Evolutionary conservation across 805 yeast species (phyloP).

Genomic region (Candida silvatica): DNA sequence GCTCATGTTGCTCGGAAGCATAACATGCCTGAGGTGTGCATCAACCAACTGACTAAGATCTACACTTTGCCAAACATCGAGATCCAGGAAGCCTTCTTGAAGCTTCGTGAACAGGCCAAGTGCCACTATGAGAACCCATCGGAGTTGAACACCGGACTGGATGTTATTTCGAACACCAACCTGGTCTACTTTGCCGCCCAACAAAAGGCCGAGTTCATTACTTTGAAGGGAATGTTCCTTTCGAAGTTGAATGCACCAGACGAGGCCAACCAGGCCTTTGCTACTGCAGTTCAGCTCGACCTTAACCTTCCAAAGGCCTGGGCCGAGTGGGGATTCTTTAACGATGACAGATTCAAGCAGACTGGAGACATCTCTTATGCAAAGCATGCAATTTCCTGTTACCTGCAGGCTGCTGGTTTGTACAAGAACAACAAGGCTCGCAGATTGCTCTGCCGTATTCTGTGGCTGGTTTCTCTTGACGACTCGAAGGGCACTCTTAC

Average conservation of each 20-base stretch:
- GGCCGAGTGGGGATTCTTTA: conserved; percentile 99
- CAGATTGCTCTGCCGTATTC: conserved; percentile 74
- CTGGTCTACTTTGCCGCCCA: conserved; percentile 93
- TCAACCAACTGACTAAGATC: conserved; percentile 84
- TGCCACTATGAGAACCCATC: conserved; percentile 91
- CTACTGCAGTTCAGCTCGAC: conserved; percentile 95
- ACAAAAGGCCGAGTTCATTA: conserved; percentile 96
- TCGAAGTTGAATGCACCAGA: conserved; percentile 85
- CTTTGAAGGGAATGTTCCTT: conserved; percentile 95
- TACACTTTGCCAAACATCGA: conserved; percentile 96
- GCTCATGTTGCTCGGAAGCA: conserved; percentile 98
- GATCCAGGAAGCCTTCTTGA: conserved; percentile 95
- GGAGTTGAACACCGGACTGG: conserved; percentile 90
- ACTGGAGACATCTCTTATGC: conserved; percentile 76
- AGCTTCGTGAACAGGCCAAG: conserved; percentile 93
- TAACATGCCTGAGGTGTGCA: conserved; percentile 93
- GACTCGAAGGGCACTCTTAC: conserved; percentile 75
- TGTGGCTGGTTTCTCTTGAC: conserved; percentile 91
- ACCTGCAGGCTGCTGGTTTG: conserved; percentile 93
- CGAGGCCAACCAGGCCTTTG: conserved; percentile 96
- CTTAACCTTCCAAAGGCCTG: conserved; percentile 93
- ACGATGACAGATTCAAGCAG: conserved; percentile 80
- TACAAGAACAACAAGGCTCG: conserved; percentile 91
- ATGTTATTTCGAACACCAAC: conserved; percentile 93
- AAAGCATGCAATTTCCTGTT: conserved; percentile 90